These are phyloP conservation scores for Tulasnella sp. DNA, from an alignment of 768 basidiomycete genomes.

Conservation along the genomic window DNA sequence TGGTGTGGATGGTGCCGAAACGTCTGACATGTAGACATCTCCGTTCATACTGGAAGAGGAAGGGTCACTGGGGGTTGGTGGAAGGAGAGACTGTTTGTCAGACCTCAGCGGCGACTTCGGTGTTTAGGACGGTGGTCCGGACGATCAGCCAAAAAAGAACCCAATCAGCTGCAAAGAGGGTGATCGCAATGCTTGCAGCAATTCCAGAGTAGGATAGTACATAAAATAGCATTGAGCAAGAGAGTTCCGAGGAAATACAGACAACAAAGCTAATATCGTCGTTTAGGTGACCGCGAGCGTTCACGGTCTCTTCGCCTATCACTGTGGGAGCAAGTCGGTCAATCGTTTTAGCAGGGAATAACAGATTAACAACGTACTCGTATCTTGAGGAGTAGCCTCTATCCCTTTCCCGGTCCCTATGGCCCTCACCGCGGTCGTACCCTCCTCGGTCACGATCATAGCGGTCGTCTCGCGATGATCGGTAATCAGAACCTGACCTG, in stretches of 20 bases:
- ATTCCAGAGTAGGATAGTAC: background rate
- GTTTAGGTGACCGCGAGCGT: conserved; percentile 22
- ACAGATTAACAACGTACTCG: conserved; percentile 14
- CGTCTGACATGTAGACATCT: background rate
- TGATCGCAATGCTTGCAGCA: background rate
- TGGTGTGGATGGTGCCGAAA: background rate
- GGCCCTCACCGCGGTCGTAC: conserved; percentile 14
- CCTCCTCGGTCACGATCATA: conserved; percentile 24
- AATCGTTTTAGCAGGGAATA: background rate
- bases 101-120: background rate
- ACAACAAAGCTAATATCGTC: conserved; percentile 1
- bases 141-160: background rate
- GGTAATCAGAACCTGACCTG: conserved; percentile 9
- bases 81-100: background rate
- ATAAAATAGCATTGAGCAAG: background rate
- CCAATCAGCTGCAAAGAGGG: background rate
- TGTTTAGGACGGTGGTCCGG: background rate
- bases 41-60: background rate
- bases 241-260: background rate
- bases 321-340: background rate
- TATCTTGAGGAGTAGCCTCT: conserved; percentile 21
- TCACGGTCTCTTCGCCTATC: conserved; percentile 21
- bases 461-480: conserved; percentile 22
- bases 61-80: background rate
- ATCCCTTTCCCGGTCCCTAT: conserved; percentile 17